These are phyloP conservation scores for Spongispora temasekensis DNA, from an alignment of 1,284 basidiomycete species.

Conservation along the genomic window DNA sequence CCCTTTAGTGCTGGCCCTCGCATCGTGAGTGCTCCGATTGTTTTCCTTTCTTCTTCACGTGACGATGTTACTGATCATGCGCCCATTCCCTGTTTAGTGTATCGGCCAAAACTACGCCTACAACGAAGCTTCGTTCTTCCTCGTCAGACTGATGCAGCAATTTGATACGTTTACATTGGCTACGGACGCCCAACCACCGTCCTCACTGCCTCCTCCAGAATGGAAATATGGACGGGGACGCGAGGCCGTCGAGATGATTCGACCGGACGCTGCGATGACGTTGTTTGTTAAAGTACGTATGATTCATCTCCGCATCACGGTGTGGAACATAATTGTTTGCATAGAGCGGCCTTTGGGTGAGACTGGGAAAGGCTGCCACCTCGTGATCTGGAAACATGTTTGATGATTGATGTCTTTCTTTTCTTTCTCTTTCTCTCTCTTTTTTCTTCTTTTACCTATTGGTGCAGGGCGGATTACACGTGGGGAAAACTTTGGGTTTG, in stretches of 20 bases:
- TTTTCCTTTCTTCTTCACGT: slow-evolving; percentile 1
- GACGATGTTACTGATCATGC: slow-evolving; percentile 9
- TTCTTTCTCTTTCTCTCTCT: no score
- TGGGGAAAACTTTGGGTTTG: no score
- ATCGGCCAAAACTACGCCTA: slow-evolving; percentile 74
- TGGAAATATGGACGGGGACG: slow-evolving; percentile 58
- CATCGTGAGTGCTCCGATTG: slow-evolving; percentile 36
- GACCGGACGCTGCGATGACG: slow-evolving; percentile 61
- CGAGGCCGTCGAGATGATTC: slow-evolving; percentile 55
- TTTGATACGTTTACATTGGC: slow-evolving; percentile 62
- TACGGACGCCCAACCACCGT: slow-evolving; percentile 58
- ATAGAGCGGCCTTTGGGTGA: slow-evolving; percentile 58
- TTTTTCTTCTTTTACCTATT: no score
- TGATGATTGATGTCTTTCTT: no score
- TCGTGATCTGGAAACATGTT: slow-evolving; percentile 10
- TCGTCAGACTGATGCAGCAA: slow-evolving; percentile 63
- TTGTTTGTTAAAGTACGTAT: slow-evolving; percentile 60
- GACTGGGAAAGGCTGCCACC: slow-evolving; percentile 36
- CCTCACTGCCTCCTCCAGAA: slow-evolving; percentile 56
- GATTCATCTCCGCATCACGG: slow-evolving; percentile 8
- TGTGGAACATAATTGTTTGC: slow-evolving; percentile 2
- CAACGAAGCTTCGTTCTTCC: slow-evolving; percentile 70
- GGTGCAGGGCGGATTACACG: no score
- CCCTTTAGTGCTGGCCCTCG: slow-evolving; percentile 71
- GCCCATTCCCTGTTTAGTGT: slow-evolving; percentile 46